Evolutionary conservation across 2,329 filamentous ascomycete genomes (phyloP), one percentile per base, ranked within the genome.

Genomic region (Ophiostoma australiae): DNA sequence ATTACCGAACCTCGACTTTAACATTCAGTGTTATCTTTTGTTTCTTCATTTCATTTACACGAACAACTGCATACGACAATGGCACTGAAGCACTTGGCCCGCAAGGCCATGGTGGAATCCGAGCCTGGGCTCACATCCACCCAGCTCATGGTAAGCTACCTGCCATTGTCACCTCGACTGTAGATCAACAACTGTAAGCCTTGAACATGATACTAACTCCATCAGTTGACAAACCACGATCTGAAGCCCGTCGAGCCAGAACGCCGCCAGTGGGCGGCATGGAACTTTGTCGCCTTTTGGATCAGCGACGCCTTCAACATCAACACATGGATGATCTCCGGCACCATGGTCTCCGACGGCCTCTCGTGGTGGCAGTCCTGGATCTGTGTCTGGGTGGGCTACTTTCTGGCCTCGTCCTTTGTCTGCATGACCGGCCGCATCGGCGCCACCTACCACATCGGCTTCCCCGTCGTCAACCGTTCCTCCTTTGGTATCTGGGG

Each of bases 311-410:
- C 88, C 0, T 93, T 94, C 82, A 94, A 94, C 79, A 92, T 95
- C 78, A 95, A 94, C 80, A 95, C 92, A 1, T 96, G 92, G 93
- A 97, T 96, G 92, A 95, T 96, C 73, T 91, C 91, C 0, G 92
- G 91, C 1, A 89, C 91, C 52, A 93, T 93, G 87, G 92, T 96
- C 44, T 86, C 90, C 1, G 83, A 82, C 67, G 92, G 92, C 15
- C 83, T 96, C 31, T 92, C 91, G 8, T 97, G 93, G 93, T 97
- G 93, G 93, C 92, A 97, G 81, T 90, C 91, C 2, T 93, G 91
- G 90, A 81, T 93, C n/a, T 93, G 91, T 77, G 91, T 97, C 63
- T 94, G 93, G 90, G 81, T 94, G 37, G 93, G 94, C 70, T 97
- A 97, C 78, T 84, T 88, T 55, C 89, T 97, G 74, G 88, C 93